These are phyloP conservation scores for Yarrowia phangngaensis DNA, from an alignment of 805 yeast species.

Conservation along the genomic window DNA sequence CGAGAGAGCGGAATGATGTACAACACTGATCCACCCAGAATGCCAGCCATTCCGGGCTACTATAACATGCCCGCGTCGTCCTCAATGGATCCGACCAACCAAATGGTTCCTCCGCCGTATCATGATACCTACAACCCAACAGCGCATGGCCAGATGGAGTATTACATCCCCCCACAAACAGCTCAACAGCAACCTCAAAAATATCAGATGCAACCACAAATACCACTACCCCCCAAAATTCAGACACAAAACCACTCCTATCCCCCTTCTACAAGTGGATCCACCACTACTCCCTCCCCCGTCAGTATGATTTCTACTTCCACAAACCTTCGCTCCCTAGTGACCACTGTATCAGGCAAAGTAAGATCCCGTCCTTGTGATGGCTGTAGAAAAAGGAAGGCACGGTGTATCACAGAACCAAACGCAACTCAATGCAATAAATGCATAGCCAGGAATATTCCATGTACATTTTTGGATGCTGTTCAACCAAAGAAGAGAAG, in stretches of 20 bases:
- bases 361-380: constrained; percentile 61
- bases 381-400: constrained; percentile 75
- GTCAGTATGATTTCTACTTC: constrained; percentile 3
- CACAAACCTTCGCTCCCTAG: constrained; percentile 1
- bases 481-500: constrained; percentile 2
- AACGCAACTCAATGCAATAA: constrained; percentile 56
- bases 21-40: neutral
- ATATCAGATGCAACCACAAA: too few relatives aligned
- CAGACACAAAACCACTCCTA: too few relatives aligned
- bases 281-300: neutral
- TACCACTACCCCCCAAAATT: too few relatives aligned
- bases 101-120: too few relatives aligned
- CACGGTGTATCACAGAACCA: constrained; percentile 68
- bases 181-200: too few relatives aligned
- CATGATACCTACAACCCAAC: too few relatives aligned
- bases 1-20: constrained; percentile 13
- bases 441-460: constrained; percentile 68
- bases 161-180: too few relatives aligned
- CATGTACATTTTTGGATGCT: constrained; percentile 55
- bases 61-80: neutral
- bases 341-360: constrained; percentile 16
- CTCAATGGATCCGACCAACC: neutral
- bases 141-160: too few relatives aligned
- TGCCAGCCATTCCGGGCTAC: constrained; percentile 26
- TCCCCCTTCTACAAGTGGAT: too few relatives aligned